Percentiles rank a stretch among this genome's conserved stretches.
Evolutionary conservation across 176 grass and related monocot species (phyloP).

Genomic region (Musa beccarii): DNA sequence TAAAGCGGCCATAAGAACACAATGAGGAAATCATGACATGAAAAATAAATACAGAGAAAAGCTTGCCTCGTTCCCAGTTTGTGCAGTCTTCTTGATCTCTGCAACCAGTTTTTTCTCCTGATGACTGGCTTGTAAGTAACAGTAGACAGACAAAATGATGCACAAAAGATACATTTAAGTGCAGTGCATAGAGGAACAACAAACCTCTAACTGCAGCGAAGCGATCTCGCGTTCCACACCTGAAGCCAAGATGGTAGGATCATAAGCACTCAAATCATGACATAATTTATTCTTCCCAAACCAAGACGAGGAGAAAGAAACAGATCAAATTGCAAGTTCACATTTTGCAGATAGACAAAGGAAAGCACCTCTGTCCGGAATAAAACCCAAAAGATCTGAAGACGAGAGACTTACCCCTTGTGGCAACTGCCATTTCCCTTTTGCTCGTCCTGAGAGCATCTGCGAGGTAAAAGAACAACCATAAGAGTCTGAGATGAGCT

Average conservation of each 20-base stretch:
- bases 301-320: too few species aligned
- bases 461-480: constrained; percentile 20
- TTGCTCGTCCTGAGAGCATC: constrained; percentile 96
- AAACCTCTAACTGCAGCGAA: constrained; percentile 87
- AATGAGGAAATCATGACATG: not conserved
- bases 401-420: constrained; percentile 44
- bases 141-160: constrained; percentile 11
- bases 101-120: constrained; percentile 98
- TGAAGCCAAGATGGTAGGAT: constrained; percentile 27
- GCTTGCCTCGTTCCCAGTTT: constrained; percentile 93
- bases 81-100: constrained; percentile 95
- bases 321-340: too few species aligned
- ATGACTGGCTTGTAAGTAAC: constrained; percentile 12
- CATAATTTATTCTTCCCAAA: too few species aligned
- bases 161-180: not conserved
- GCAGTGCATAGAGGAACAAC: not conserved
- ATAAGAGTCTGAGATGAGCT: not conserved
- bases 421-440: constrained; percentile 80
- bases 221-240: constrained; percentile 92
- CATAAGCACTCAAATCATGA: constrained; percentile 17
- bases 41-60: not conserved
- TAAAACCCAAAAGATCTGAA: constrained; percentile 6
- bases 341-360: not conserved
- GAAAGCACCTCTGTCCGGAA: not conserved
- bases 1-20: too few species aligned